phyloP scores from a whole-genome alignment of 148 eudicot species.

The Arctostaphylos glauca region DNA sequence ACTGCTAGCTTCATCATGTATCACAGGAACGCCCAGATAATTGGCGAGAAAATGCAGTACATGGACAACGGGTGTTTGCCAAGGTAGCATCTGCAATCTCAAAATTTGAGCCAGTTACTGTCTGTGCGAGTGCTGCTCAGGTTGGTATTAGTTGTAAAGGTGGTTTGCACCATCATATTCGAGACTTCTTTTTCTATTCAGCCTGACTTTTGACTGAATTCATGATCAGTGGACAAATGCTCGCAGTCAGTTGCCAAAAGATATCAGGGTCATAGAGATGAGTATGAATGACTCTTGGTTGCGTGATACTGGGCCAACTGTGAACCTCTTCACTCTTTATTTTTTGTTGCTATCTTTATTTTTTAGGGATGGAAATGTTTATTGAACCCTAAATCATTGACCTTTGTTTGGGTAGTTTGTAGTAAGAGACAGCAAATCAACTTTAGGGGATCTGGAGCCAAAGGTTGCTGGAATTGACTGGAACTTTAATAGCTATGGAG shows the following conservation, averaged over 20 bases:
- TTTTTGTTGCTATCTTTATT: not conserved
- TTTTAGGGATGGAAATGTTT: not conserved
- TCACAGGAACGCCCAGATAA: slow-evolving; percentile 86
- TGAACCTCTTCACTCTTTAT: slow-evolving; percentile 35
- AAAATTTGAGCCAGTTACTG: slow-evolving; percentile 81
- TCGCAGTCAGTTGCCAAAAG: slow-evolving; percentile 59
- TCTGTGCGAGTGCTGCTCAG: slow-evolving; percentile 83
- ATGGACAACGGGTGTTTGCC: slow-evolving; percentile 60
- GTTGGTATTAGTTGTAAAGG: slow-evolving; percentile 28
- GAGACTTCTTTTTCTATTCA: not conserved
- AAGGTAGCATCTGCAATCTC: slow-evolving; percentile 84
- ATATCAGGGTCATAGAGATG: slow-evolving; percentile 87
- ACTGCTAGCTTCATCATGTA: not conserved
- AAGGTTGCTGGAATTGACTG: slow-evolving; percentile 86
- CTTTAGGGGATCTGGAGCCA: slow-evolving; percentile 24
- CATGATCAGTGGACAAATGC: slow-evolving; percentile 75
- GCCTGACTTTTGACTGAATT: slow-evolving; percentile 10
- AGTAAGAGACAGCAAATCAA: slow-evolving; percentile 39
- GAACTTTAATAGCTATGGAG: slow-evolving; percentile 95
- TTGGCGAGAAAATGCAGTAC: slow-evolving; percentile 74
- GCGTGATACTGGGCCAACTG: slow-evolving; percentile 94
- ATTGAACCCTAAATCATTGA: slow-evolving; percentile 3
- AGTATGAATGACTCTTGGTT: slow-evolving; percentile 97
- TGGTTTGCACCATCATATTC: not conserved
- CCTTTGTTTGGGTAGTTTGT: slow-evolving; percentile 51